phyloP scores from a whole-genome alignment of 305 asterid species.

The Fraxinus sp. region DNA sequence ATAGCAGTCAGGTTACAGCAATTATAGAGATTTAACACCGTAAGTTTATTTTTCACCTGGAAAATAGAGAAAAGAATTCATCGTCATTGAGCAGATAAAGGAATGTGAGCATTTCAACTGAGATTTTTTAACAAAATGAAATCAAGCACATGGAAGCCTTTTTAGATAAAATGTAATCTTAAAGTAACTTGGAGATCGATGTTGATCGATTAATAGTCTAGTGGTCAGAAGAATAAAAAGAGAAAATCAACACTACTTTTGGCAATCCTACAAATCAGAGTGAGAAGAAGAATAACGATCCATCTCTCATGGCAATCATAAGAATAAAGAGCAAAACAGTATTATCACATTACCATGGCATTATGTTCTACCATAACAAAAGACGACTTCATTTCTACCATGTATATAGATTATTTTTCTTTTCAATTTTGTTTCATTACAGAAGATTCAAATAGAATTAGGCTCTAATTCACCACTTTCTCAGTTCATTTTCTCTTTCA shows the following conservation, averaged over 20 bases:
- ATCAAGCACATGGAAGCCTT: not conserved
- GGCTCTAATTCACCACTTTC: not conserved
- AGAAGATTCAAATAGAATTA: not conserved
- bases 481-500: not conserved
- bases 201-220: not conserved
- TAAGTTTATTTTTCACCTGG: constrained; percentile 32
- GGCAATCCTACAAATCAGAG: not conserved
- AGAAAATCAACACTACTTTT: not conserved
- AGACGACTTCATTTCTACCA: not conserved
- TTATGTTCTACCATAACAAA: not conserved
- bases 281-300: not conserved
- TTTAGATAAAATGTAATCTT: not conserved
- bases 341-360: not conserved
- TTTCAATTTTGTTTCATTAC: not conserved
- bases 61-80: not conserved
- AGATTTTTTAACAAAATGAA: not conserved
- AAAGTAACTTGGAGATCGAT: not conserved
- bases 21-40: constrained; percentile 29
- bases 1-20: constrained; percentile 26
- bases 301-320: not conserved
- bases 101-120: not conserved
- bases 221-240: not conserved
- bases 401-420: not conserved
- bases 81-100: not conserved
- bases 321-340: not conserved